A percentile compares a stretch with the other conserved stretches of the same genome.
phyloP scores from a whole-genome alignment of 139 green algal species.

The Pleodorina starrii region DNA sequence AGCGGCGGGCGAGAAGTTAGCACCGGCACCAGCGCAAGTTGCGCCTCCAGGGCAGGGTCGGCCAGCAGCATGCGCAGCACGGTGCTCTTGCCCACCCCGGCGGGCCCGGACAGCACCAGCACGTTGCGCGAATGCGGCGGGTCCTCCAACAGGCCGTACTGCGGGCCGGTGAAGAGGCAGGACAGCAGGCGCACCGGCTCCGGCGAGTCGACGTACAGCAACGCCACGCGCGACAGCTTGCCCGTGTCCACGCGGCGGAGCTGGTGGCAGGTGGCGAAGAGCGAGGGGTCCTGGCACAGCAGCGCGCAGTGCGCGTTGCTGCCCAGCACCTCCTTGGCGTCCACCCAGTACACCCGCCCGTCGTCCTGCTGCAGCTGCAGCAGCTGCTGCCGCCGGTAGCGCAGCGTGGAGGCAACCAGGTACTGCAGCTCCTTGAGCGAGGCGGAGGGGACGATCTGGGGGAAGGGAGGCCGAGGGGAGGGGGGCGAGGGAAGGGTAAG shows the following conservation, averaged over 20 bases:
- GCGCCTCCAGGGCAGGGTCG: background rate
- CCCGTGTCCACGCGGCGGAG: slow-evolving; percentile 63
- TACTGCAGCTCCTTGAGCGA: slow-evolving; percentile 68
- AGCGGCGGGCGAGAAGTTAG: slow-evolving; percentile 52
- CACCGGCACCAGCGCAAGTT: slow-evolving; percentile 51
- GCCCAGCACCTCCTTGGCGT: slow-evolving; percentile 70
- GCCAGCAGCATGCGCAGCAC: slow-evolving; percentile 61
- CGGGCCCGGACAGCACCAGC: slow-evolving; percentile 64
- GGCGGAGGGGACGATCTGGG: slow-evolving; percentile 49
- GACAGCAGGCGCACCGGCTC: slow-evolving; percentile 72
- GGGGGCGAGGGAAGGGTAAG: background rate
- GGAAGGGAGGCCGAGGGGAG: no score
- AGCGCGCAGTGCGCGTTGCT: slow-evolving; percentile 75
- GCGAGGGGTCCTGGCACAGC: slow-evolving; percentile 56
- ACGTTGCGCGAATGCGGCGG: slow-evolving; percentile 43
- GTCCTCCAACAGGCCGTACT: slow-evolving; percentile 51
- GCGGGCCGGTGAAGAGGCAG: slow-evolving; percentile 61
- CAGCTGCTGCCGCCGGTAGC: slow-evolving; percentile 72
- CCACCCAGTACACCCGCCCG: slow-evolving; percentile 71
- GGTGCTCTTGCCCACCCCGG: slow-evolving; percentile 58
- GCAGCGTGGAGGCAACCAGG: slow-evolving; percentile 56
- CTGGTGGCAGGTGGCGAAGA: slow-evolving; percentile 51
- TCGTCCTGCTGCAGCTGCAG: slow-evolving; percentile 73
- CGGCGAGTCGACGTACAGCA: slow-evolving; percentile 72
- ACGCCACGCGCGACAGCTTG: slow-evolving; percentile 54